Base-by-base conservation (phyloP, 148 eudicot genomes). In the Rhododendron griersonianum region DNA sequence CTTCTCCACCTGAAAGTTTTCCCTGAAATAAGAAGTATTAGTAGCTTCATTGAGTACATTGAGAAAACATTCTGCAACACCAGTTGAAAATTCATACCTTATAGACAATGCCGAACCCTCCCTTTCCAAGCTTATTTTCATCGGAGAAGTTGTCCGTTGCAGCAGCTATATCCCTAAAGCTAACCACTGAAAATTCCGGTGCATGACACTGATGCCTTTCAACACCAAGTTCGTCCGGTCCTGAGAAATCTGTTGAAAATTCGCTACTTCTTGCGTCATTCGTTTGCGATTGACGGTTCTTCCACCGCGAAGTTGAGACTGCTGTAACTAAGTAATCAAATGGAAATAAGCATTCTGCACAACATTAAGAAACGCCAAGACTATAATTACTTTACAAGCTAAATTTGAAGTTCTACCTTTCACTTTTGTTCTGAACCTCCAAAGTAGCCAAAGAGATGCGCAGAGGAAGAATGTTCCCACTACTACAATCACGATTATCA, bases 81-180 rank as follows among this genome's bases (percentile, higher is more conserved):
- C 19, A 5, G 0, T 4, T 33, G 76, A 33, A 71, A 71, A 11
- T 15, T 30, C n/a, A 33, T 33, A 94, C 96, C 93, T 92, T 94
- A 89, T 92, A 91, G 69, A 94, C 96, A 3, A 91, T 92, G 69
- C 94, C 96, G 83, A 94, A 94, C 84, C 96, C 96, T 4, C 96
- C 96, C 88, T 92, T 87, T 39, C 96, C 96, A 15, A 94, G 94
- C 86, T 91, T 94, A 84, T 91, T 92, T 23, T 83, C 78, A 30
- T 86, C 78, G 0, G 92, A 88, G 74, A 92, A 94, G 82, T 87
- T 86, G 41, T 91, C 79, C 16, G 96, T 92, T 41, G 93, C 92
- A 74, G 87, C 83, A 87, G 87, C 90, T 48, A 94, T 85, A 63
- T 80, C 81, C 82, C 83, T 63, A 77, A 89, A 93, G 83, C 83